phyloP scores from a whole-genome alignment of 495 filamentous ascomycete genomes.

The Penicillium pancosmium region DNA sequence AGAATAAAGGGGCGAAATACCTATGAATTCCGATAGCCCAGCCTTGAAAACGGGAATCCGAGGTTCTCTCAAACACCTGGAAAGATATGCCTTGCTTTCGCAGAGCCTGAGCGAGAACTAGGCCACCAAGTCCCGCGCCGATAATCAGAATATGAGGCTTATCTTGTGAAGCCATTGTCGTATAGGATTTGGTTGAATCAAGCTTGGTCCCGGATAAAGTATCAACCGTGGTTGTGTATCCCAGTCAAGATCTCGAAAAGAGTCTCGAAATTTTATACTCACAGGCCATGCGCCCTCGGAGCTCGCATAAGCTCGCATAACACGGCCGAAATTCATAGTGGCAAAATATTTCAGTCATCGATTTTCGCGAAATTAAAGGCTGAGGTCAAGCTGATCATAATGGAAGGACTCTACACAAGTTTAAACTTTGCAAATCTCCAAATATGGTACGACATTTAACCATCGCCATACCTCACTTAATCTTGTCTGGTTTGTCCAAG shows the following conservation, averaged over 20 bases:
- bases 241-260: too few relatives aligned
- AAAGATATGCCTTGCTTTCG: conserved; percentile 8
- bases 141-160: conserved; percentile 4
- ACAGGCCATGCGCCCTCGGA: neutral
- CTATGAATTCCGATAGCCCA: conserved; percentile 8
- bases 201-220: too few relatives aligned
- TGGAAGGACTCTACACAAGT: too few relatives aligned
- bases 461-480: too few relatives aligned
- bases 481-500: too few relatives aligned
- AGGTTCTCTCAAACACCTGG: neutral
- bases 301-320: neutral
- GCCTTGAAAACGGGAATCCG: conserved; percentile 4
- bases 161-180: neutral
- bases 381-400: too few relatives aligned
- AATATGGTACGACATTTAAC: too few relatives aligned
- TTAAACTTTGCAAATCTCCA: too few relatives aligned
- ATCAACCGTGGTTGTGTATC: too few relatives aligned
- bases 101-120: conserved; percentile 1
- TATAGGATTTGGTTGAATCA: neutral
- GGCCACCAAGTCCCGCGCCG: conserved; percentile 6
- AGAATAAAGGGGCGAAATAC: neutral
- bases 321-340: neutral
- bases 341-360: too few relatives aligned
- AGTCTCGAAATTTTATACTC: neutral
- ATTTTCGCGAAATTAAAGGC: too few relatives aligned